Base-by-base conservation (phyloP, 2,329 filamentous ascomycete species). In the Cadophora gregata region DNA sequence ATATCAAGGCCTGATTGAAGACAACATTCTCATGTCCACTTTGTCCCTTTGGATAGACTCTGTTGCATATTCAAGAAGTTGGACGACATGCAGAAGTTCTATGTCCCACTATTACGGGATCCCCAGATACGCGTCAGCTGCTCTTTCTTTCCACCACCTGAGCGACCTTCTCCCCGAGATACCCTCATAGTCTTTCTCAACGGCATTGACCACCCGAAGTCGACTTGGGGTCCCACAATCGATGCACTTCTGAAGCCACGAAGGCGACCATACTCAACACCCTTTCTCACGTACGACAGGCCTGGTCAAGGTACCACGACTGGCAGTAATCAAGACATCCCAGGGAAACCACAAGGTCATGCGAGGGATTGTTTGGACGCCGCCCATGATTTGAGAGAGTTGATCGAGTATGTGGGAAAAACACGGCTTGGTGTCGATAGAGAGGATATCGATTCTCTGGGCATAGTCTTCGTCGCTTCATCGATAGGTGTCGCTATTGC, bases 261-360 rank as follows among this genome's bases (percentile, higher is more conserved):
- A n/a, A 69, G 38, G 5, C 24, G 69, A 8, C 25, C 25, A 10
- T 58, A 58, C 7, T 69, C 69, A 45, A 71, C 75, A 6, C 74
- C 72, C 61, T 71, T 76, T 38, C 67, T 76, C 10, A 73, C 72
- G 1, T 76, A 76, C 36, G 74, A 76, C 59, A 72, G 51, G 69
- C 58, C 59, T 29, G 68, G 66, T 5, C 62, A 65, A 55, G 63
- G 53, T 7, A 53, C 48, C 10, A 56, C 62, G 4, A 58, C 47
- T 29, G 59, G 50, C 27, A 50, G 38, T 24, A 60, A 68, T 27
- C 51, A 51, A 61, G 74, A 74, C 59, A 66, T 48, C 27, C 64
- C 67, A 1, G 64, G 38, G 25, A 73, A 72, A 51, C 69, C 70
- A 6, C 63, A 69, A 5, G 45, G 73, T 59, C 75, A 76, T 53